Evolutionary conservation across 148 eudicot genomes (phyloP), one percentile per base, ranked within the genome.

Genomic region (Spergularia marina): DNA sequence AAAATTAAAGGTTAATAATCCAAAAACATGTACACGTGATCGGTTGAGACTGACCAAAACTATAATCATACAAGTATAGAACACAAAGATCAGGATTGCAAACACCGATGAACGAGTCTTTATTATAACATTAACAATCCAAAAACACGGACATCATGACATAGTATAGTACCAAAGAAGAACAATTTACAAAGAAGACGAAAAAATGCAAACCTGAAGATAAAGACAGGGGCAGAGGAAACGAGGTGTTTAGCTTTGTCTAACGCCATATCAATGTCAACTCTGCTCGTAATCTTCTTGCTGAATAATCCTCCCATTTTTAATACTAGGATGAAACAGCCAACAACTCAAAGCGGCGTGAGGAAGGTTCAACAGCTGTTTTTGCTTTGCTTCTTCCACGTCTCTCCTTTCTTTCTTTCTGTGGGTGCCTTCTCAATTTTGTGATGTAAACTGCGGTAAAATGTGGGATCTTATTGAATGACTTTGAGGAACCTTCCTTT

Each of bases 181-280:
- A 25, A 21, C 1, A 6, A 12, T 30, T 0, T 1, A 30, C 36
- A 52, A 0, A 13, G 56, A 16, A 15, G 47, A 65, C 7, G 36
- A 14, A 59, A 13, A 59, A 66, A 53, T 4, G 18, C 15, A 76
- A 21, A 85, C 94, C 97, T 91, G 86, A 91, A 91, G 76, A 91
- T 80, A 59, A 91, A 75, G 76, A 81, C 89, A 67, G 93, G 91
- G 53, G 80, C 77, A 16, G 94, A 89, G 65, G 84, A 82, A 4
- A 86, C 89, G 67, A 86, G 83, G 34, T 82, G 68, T 72, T 91
- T 85, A 58, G 83, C 92, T 70, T 91, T 91, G 12, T 87, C 72
- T 47, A 85, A 82, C 74, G 92, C 91, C 90, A 79, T 85, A 14
- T 86, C 78, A 12, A 70, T 80, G 21, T 89, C 83, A 51, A 79